phyloP scores from a whole-genome alignment of 768 basidiomycete species.

The Suillus placidus region DNA sequence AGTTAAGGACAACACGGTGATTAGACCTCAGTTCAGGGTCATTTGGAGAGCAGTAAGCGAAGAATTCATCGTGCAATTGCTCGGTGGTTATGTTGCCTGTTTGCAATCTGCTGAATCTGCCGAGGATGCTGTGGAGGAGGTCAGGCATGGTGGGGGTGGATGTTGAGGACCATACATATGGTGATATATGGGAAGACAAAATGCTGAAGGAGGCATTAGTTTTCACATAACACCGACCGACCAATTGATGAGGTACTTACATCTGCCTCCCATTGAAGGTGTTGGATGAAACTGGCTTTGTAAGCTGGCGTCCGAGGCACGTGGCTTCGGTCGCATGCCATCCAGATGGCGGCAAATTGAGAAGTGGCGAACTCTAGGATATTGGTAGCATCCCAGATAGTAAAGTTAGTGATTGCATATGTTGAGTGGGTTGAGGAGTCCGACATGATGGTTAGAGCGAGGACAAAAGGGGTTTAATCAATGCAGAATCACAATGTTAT shows the following conservation, averaged over 20 bases:
- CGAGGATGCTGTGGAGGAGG: not conserved
- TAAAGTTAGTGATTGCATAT: not conserved
- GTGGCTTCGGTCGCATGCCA: not conserved
- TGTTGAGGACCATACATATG: accelerated
- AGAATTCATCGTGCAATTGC: not conserved
- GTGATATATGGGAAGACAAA: not conserved
- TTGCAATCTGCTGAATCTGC: accelerated
- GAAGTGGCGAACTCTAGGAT: not conserved
- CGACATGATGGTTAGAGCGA: not conserved
- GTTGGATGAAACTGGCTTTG: not conserved
- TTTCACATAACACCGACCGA: not conserved
- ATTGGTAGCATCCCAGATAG: not conserved
- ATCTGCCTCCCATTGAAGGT: not conserved
- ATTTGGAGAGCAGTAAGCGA: not conserved
- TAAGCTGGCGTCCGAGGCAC: not conserved
- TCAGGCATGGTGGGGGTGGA: not conserved
- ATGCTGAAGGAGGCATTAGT: not conserved
- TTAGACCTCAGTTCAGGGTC: not conserved
- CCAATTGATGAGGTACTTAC: not conserved
- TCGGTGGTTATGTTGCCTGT: accelerated
- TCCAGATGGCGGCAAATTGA: not conserved
- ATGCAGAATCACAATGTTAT: not conserved
- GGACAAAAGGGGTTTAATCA: not conserved
- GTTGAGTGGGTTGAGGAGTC: not conserved
- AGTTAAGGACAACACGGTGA: not conserved